These are phyloP conservation scores for Hanseniaspora lachancei DNA, from an alignment of 805 yeast genomes.

Conservation along the genomic window DNA sequence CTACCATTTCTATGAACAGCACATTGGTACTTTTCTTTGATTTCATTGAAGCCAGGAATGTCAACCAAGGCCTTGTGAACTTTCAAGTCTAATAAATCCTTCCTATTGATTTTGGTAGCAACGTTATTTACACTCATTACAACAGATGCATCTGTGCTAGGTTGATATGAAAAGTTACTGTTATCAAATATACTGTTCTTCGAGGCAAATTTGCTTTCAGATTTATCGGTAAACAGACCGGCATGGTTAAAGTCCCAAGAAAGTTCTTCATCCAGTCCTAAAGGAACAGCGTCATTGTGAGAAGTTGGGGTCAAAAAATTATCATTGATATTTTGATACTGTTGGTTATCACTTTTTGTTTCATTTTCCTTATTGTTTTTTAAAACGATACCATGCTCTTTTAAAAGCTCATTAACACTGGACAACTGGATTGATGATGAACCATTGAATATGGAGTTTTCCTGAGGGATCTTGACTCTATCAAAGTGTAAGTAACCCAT, in stretches of 20 bases:
- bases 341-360: neutral
- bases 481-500: slow-evolving; percentile 14
- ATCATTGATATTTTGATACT: neutral
- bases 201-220: neutral
- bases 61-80: neutral
- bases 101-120: neutral
- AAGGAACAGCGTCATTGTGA: neutral
- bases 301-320: neutral
- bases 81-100: neutral
- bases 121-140: neutral
- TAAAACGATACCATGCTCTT: slow-evolving; percentile 3
- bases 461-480: slow-evolving; percentile 12
- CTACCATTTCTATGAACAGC: neutral
- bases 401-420: slow-evolving; percentile 2
- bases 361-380: neutral
- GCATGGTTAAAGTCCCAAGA: neutral
- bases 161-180: neutral
- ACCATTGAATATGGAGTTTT: slow-evolving; percentile 7
- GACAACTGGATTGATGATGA: slow-evolving; percentile 3
- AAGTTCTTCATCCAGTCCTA: neutral
- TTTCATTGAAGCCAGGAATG: slow-evolving; percentile 4
- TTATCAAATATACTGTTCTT: neutral
- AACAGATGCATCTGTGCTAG: neutral
- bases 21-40: slow-evolving; percentile 2
- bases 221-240: neutral